Conservation (phyloP, 768 basidiomycete genomes). For the Cantharellus anzutake region DNA sequence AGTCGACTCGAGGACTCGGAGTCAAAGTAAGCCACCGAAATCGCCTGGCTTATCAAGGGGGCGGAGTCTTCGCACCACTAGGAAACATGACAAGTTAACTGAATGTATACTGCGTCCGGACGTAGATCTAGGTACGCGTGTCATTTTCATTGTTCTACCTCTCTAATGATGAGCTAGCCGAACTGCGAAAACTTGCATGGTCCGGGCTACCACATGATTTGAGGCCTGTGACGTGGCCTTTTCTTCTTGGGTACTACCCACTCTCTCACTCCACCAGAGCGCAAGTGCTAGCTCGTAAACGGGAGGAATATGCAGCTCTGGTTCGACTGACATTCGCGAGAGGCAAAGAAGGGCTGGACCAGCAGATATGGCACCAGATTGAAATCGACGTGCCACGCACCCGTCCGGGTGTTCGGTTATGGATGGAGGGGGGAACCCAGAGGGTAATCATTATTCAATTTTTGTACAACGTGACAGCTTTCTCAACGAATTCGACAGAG, state of each 20-base stretch:
- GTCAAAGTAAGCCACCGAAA: background rate
- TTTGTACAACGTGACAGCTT: background rate
- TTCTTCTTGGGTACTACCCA: constrained; percentile 86
- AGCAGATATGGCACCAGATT: constrained; percentile 99
- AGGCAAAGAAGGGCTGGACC: constrained; percentile 72
- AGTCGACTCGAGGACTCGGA: too few relatives aligned
- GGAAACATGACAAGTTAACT: constrained; percentile 54
- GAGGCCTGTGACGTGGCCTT: constrained; percentile 83
- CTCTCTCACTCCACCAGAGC: constrained; percentile 57
- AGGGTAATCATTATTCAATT: constrained; percentile 33
- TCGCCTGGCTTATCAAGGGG: constrained; percentile 28
- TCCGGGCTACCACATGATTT: constrained; percentile 78
- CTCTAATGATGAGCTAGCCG: constrained; percentile 25
- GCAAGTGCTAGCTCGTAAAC: constrained; percentile 67
- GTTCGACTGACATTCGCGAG: constrained; percentile 80
- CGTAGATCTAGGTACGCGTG: constrained; percentile 55
- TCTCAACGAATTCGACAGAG: constrained; percentile 29
- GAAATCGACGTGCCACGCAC: constrained; percentile 96
- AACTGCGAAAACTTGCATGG: constrained; percentile 86
- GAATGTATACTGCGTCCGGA: constrained; percentile 59
- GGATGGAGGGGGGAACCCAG: constrained; percentile 84
- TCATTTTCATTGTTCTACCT: background rate
- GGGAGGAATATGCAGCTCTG: constrained; percentile 77
- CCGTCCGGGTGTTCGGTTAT: constrained; percentile 72
- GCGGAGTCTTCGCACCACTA: constrained; percentile 57